Conservation (phyloP, 2,329 filamentous ascomycete species). For the Hawksworthiomyces lignivorus region DNA sequence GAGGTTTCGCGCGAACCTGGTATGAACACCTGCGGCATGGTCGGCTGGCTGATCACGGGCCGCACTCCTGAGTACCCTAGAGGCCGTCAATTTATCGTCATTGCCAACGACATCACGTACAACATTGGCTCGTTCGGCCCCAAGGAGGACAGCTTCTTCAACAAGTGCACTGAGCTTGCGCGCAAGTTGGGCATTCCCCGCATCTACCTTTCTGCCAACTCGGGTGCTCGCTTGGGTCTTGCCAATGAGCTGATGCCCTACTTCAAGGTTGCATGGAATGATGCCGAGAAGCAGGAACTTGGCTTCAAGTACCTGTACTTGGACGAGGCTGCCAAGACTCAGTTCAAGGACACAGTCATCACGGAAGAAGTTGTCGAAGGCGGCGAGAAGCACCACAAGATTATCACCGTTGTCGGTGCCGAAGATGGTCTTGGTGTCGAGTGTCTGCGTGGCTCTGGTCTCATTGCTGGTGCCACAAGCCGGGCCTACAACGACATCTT, state of each 20-base stretch:
- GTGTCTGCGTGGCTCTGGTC: slow-evolving; percentile 90
- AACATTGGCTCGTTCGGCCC: slow-evolving; percentile 98
- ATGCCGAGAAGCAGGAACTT: slow-evolving; percentile 67
- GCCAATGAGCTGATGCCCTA: slow-evolving; percentile 94
- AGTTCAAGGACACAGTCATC: slow-evolving; percentile 79
- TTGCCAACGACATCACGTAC: slow-evolving; percentile 99
- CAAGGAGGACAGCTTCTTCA: slow-evolving; percentile 94
- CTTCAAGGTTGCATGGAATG: slow-evolving; percentile 97
- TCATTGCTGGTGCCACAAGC: slow-evolving; percentile 96
- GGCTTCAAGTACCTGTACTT: slow-evolving; percentile 98
- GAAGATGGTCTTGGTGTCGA: slow-evolving; percentile 97
- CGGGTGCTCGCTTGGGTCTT: slow-evolving; percentile 92
- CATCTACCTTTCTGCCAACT: slow-evolving; percentile 98
- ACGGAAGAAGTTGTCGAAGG: slow-evolving; percentile 81
- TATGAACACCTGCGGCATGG: slow-evolving; percentile 95
- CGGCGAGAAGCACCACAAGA: slow-evolving; percentile 87
- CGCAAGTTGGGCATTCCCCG: slow-evolving; percentile 87
- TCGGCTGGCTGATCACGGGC: slow-evolving; percentile 93
- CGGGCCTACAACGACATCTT: slow-evolving; percentile 98
- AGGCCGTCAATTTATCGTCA: slow-evolving; percentile 86
- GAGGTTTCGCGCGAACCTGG: slow-evolving; percentile 94
- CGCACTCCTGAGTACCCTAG: slow-evolving; percentile 92
- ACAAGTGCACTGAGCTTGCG: slow-evolving; percentile 96
- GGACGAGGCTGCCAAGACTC: slow-evolving; percentile 75
- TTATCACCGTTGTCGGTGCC: slow-evolving; percentile 83